Evolutionary conservation across 768 basidiomycete genomes (phyloP), one percentile per base, ranked within the genome.

Genomic region (Tulasnella calospora): DNA sequence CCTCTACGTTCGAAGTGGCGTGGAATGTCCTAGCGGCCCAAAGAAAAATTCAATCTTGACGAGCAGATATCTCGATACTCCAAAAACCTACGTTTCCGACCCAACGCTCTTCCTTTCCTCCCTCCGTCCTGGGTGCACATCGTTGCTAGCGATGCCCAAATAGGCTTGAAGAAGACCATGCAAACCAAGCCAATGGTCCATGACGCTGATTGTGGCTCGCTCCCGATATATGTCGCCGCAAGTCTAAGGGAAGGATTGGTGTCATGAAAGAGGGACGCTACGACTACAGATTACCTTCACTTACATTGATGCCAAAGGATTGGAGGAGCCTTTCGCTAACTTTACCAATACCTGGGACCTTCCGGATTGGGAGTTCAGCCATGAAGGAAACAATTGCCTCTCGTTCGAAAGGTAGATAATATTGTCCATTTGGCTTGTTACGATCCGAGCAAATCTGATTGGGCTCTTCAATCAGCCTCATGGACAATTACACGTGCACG

Each of bases 381-480:
- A 95, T 95, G 83, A 98, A 98, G 0, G 85, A 84, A 71, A 88
- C 88, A 81, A 98, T 92, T 10, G 87, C 85, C 38, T 89, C 82
- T 2, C 87, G 83, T 36, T 92, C 88, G 81, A 92, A 94, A 2
- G 89, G 84, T 33, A 98, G 88, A 81, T 89, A 88, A 80, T 90
- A 98, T 84, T 98, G 96, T 17, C 95, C 96, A 82, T 97, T 94
- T 2, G 96, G 96, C 84, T 98, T 98, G 84, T 98, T 97, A 91
- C 94, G 80, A 51, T 98, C 96, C 38, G 96, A 97, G 83, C 94
- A 96, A 44, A 97, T 96, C 93, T 96, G 74, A 40, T 7, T 57
- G 9, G 19, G 47, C 30, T 3, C 51, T 35, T 74, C 76, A 47
- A 35, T 51, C n/a, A 51, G 10, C 80, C 74, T 67, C 71, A 83